These are phyloP conservation scores for Candida xiaguanensis DNA, from an alignment of 805 yeast genomes.

Conservation along the genomic window DNA sequence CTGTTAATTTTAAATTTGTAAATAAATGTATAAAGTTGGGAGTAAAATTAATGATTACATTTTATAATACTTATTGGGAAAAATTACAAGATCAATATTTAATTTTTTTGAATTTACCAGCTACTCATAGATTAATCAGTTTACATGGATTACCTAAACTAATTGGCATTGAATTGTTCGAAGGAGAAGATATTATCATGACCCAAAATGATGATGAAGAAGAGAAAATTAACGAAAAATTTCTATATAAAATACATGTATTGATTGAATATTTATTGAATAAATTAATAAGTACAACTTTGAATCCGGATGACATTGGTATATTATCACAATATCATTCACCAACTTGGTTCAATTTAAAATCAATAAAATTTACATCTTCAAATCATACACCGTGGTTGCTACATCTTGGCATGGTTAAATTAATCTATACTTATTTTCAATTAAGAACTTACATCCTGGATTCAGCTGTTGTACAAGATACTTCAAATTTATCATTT, in stretches of 20 bases:
- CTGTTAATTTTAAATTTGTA: conserved; percentile 35
- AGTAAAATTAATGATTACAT: conserved; percentile 25
- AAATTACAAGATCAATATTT: conserved; percentile 41
- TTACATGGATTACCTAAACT: conserved; percentile 21
- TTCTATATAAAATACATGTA: conserved; percentile 18
- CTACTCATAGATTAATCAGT: conserved; percentile 33
- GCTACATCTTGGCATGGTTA: conserved; percentile 28
- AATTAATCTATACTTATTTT: conserved; percentile 29
- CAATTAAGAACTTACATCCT: conserved; percentile 18
- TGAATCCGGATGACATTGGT: conserved; percentile 8
- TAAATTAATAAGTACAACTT: conserved; percentile 11
- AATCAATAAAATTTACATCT: conserved; percentile 18
- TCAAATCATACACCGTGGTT: conserved; percentile 37
- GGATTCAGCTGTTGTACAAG: background rate
- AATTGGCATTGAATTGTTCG: conserved; percentile 16
- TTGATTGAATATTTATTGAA: conserved; percentile 21
- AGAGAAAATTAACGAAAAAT: conserved; percentile 7
- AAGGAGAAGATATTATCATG: conserved; percentile 5
- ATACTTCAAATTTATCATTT: conserved; percentile 8
- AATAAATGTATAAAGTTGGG: conserved; percentile 38
- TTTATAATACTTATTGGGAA: conserved; percentile 41
- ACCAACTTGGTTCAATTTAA: conserved; percentile 22
- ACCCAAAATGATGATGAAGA: conserved; percentile 4
- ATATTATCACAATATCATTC: background rate
- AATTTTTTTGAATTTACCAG: conserved; percentile 43